Evolutionary conservation across 1,139 yeast genomes (phyloP), one percentile per base, ranked within the genome.

Genomic region (Debaryomycetaceae sp.): DNA sequence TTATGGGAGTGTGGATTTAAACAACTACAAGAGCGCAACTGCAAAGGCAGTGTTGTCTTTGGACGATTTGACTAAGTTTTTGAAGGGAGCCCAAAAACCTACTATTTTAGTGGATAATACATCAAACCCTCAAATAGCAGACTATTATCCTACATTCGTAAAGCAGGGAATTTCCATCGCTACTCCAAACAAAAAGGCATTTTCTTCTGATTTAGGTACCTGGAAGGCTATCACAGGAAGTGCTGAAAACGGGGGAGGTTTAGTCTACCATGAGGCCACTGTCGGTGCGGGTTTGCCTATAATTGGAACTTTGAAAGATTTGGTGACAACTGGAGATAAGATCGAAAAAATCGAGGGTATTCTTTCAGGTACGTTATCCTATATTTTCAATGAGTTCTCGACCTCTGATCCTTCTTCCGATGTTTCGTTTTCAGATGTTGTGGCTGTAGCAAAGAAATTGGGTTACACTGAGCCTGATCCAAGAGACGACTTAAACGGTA

Each of bases 381-480:
- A 88, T 67, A 89, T 94, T 51, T 92, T 92, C 75, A 92, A 92
- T 66, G 91, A 87, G 60, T 92, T 83, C 63, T 87, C 96, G 35
- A 81, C 94, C 37, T 67, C 82, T 40, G 75, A 74, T 46, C 64
- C 80, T 34, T 73, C 79, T 38, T 56, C 64, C 30, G 70, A 75
- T 40, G 78, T 80, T 47, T 84, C 83, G 59, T 92, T 91, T 60
- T 88, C 97, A 24, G 96, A 91, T 41, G 83, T 94, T 37, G 98
- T 92, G 42, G 73, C 76, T 49, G 81, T 81, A 39, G 98, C 99
- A 36, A 91, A 91, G 67, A 69, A 81, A 35, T 75, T 88, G 52
- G 99, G 99, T 36, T 92, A 88, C 77, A 92, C 98, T 34, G 99
- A 94, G 67, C 98, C 99, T 38, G 99, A 92, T 63, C 98, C 98